Conservation (phyloP, 108 stramenopile genomes). For the Pseudonitzschia multistriata region DNA sequence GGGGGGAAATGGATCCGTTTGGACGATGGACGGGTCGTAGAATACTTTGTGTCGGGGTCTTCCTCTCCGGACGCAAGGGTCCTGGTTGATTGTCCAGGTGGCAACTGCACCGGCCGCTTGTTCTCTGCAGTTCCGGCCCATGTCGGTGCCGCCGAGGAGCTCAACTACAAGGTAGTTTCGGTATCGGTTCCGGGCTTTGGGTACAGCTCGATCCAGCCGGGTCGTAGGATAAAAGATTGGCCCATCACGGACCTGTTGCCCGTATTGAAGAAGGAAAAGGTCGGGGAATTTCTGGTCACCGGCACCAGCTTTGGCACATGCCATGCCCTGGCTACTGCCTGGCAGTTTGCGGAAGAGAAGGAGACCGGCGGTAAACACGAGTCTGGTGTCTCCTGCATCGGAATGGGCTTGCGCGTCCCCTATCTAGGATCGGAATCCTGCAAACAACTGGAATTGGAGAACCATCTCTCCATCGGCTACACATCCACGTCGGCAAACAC, state of each 20-base stretch:
- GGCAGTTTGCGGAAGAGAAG: neutral
- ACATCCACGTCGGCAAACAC: neutral
- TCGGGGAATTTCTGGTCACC: neutral
- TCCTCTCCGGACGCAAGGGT: conserved; percentile 1
- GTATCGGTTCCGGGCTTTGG: conserved; percentile 1
- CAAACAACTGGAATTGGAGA: neutral
- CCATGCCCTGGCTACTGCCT: neutral
- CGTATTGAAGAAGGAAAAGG: neutral
- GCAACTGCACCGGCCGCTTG: neutral
- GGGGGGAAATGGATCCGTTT: conserved; percentile 3
- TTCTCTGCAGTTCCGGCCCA: neutral
- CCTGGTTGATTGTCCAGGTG: neutral
- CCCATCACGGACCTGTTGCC: neutral
- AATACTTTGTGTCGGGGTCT: conserved; percentile 6
- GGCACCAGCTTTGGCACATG: neutral
- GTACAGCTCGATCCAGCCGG: conserved; percentile 8
- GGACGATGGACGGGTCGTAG: conserved; percentile 1
- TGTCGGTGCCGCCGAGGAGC: neutral
- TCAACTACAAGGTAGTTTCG: neutral
- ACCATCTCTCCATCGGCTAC: neutral
- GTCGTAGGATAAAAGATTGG: neutral
- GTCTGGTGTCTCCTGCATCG: neutral
- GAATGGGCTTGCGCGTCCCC: conserved; percentile 3
- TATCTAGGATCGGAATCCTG: neutral
- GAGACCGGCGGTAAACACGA: neutral